Evolutionary conservation across 768 basidiomycete genomes (phyloP), one percentile per base, ranked within the genome.

Genomic region (Melanogaster broomeanus): DNA sequence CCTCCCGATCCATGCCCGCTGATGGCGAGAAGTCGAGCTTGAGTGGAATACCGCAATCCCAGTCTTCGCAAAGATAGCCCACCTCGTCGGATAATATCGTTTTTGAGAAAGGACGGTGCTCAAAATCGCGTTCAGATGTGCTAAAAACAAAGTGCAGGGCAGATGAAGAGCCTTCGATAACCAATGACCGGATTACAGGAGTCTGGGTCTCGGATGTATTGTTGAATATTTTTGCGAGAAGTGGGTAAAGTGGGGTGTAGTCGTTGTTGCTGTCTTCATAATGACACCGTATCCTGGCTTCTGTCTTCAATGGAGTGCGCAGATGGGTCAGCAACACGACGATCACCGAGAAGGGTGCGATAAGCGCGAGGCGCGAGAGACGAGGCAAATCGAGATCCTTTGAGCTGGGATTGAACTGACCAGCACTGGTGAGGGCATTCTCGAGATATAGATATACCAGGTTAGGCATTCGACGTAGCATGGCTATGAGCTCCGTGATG

Each of bases 361-460:
- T 42, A n/a, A 62, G 42, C 0, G 61, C 56, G 39, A 61, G 49
- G 38, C 52, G 50, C 6, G 56, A 39, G 22, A 61, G 60, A 10
- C 15, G 50, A 25, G 55, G 45, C 27, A 61, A 52, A 34, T 10
- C 24, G 33, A 55, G 12, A 27, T 35, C 49, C 12, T 39, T 50
- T 21, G 51, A 18, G 19, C 40, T 45, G n/a, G 44, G 37, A 7
- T 34, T 28, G 10, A 33, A 24, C 48, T 35, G 39, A 2, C 15
- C 21, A n/a, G 18, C n/a, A 22, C 50, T 55, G 12, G 74, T 73
- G 6, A 77, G 63, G 21, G 65, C 64, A 35, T 72, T 59, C 38
- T 71, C 68, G 4, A 77, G 61, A 49, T 71, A 60, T 18, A 77
- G 59, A 15, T 62, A 55, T 40, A 60, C 64, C 10, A 77, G 61